These are phyloP conservation scores for Pseudocercospora crystallina DNA, from an alignment of 2,329 filamentous ascomycete species.

Conservation along the genomic window DNA sequence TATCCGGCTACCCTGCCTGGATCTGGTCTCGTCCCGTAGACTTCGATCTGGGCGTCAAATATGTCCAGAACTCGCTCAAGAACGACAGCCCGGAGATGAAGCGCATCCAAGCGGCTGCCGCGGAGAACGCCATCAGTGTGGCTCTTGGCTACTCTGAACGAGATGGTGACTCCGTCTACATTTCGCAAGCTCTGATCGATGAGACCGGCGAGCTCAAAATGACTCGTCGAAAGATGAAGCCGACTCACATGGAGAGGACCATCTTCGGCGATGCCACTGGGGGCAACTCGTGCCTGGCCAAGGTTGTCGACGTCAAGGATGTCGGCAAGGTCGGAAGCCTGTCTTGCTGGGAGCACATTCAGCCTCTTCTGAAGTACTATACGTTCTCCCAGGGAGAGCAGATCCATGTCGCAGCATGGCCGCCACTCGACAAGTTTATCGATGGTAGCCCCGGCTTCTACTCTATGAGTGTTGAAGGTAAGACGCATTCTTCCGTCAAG, in stretches of 20 bases:
- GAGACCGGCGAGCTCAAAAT: constrained; percentile 37
- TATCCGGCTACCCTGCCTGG: constrained; percentile 42
- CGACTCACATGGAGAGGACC: constrained; percentile 46
- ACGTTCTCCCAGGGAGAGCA: constrained; percentile 40
- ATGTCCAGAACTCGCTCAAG: constrained; percentile 47
- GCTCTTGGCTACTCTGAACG: constrained; percentile 43
- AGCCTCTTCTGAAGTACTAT: constrained; percentile 45
- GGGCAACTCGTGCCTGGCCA: constrained; percentile 32
- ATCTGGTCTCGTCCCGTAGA: constrained; percentile 49
- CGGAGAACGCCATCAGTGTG: constrained; percentile 36
- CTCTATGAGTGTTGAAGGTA: constrained; percentile 40
- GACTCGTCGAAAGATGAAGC: constrained; percentile 44
- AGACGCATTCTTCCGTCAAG: background rate
- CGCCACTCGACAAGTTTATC: constrained; percentile 36
- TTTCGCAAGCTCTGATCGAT: constrained; percentile 41
- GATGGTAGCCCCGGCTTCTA: constrained; percentile 35
- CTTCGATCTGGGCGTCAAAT: constrained; percentile 39
- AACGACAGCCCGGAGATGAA: constrained; percentile 45
- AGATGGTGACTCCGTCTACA: constrained; percentile 41
- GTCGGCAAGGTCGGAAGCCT: constrained; percentile 39
- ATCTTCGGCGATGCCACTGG: constrained; percentile 43
- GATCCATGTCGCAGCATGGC: constrained; percentile 45
- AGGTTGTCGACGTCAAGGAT: constrained; percentile 35
- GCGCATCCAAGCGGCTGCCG: constrained; percentile 40
- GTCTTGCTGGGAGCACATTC: constrained; percentile 44